Evolutionary conservation across 2,329 filamentous ascomycete genomes (phyloP), one percentile per base, ranked within the genome.

Genomic region (Alternaria brassicicola): DNA sequence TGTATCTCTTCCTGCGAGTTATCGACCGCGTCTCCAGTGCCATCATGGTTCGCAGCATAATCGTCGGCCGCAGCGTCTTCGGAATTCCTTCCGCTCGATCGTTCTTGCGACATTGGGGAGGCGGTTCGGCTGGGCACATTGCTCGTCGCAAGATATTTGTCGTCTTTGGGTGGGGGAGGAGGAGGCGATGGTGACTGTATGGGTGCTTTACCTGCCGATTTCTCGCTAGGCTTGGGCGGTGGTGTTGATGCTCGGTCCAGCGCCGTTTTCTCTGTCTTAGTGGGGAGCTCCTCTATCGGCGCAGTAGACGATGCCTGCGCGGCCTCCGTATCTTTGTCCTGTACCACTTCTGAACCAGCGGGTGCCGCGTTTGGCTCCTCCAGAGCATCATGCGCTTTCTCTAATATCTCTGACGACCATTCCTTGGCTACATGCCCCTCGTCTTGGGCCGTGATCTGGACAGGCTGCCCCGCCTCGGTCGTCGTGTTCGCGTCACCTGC

Each of bases 1-100:
- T 97, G 92, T 59, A 99, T 97, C 79, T 99, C 95, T 6, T 89
- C 89, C 58, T 87, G 86, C 1, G 91, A 92, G 50, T 87, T 87
- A 49, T 86, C 85, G 46, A 72, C 74, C 4, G 66, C 64, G 41
- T 79, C 78, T 1, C 71, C 70, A 1, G 61, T 62, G 6, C 72
- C 75, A 39, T 77, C 69, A 12, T 76, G 71, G 19, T 74, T 76
- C 49, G 93, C 88, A 21, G 86, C 85, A 59, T 76, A 73, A 43
- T 67, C 69, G 33, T 68, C 68, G n/a, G 65, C 72, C 13, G 71
- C 76, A 13, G 67, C 69, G 48, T 74, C 69, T 50, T 76, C 75
- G 7, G 72, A 74, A 42, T 78, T 77, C 57, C 78, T 78, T 63
- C 70, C 58, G 71, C 72, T 61, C 78, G 80, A 52, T 77, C 82